These are phyloP conservation scores for Triangularia verruculosa DNA, from an alignment of 2,329 filamentous ascomycete species.

Conservation along the genomic window DNA sequence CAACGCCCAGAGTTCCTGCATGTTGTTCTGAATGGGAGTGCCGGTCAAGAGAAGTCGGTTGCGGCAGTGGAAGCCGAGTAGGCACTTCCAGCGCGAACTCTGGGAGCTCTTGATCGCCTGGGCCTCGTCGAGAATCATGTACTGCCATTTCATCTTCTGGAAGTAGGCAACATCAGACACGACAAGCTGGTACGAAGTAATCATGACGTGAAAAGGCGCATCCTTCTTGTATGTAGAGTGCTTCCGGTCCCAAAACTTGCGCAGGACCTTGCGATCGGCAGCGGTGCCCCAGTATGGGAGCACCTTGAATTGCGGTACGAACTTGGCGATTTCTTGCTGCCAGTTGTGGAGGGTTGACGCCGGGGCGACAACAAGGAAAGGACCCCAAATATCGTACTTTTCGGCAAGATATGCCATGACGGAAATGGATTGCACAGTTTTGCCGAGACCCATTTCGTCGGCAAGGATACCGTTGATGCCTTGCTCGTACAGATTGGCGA, in stretches of 20 bases:
- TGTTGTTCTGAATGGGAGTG: conserved; percentile 99
- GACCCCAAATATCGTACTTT: conserved; percentile 96
- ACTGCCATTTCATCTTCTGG: conserved; percentile 99
- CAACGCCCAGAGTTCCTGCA: conserved; percentile 97
- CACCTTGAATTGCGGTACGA: conserved; percentile 92
- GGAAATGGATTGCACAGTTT: conserved; percentile 97
- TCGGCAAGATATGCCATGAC: conserved; percentile 99
- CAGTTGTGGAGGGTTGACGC: conserved; percentile 97
- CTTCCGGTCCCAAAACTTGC: conserved; percentile 99
- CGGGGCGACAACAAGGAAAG: conserved; percentile 93
- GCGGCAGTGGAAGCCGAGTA: conserved; percentile 90
- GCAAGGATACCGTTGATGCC: conserved; percentile 99
- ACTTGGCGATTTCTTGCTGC: conserved; percentile 96
- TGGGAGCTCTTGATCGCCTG: conserved; percentile 98
- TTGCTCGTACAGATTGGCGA: conserved; percentile 98
- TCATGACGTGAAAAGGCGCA: conserved; percentile 89
- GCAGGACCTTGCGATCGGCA: conserved; percentile 88
- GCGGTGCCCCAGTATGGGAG: conserved; percentile 97
- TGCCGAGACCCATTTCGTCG: conserved; percentile 99
- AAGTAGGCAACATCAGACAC: conserved; percentile 96
- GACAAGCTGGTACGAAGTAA: conserved; percentile 96
- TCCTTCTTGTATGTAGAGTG: conserved; percentile 93
- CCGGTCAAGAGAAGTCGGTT: conserved; percentile 92
- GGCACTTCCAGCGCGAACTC: conserved; percentile 94
- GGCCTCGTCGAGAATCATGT: conserved; percentile 99